Conservation (phyloP, 73 alveolate genomes). For the Paramecium sexaurelia region DNA sequence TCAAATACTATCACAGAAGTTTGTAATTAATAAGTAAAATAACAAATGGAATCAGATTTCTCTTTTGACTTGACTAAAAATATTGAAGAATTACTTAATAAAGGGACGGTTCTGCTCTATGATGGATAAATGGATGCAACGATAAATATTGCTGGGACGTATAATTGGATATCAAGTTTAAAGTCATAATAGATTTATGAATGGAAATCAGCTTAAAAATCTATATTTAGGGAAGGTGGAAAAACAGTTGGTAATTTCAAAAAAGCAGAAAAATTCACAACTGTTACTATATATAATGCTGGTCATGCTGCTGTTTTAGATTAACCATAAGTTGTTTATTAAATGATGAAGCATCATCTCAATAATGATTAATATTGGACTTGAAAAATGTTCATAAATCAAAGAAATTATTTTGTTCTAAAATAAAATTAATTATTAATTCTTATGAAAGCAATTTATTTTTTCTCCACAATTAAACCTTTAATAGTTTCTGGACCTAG, state of each 20-base stretch:
- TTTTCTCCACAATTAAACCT: not conserved
- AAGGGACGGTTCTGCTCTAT: not conserved
- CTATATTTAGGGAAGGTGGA: not conserved
- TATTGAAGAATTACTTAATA: not conserved
- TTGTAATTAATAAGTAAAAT: not conserved
- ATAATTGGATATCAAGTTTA: not conserved
- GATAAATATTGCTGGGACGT: not conserved
- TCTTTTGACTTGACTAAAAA: not conserved
- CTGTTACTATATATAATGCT: not conserved
- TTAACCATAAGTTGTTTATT: not conserved
- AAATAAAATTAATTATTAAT: not conserved
- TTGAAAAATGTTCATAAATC: not conserved
- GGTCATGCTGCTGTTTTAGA: conserved; percentile 24
- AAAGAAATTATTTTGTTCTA: not conserved
- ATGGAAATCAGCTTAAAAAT: conserved; percentile 1
- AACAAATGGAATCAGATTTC: not conserved
- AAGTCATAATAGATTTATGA: not conserved
- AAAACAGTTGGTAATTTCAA: not conserved
- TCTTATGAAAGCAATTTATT: not conserved
- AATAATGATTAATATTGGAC: not conserved
- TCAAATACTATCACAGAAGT: not conserved
- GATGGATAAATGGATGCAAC: not conserved
- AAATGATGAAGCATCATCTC: conserved; percentile 10
- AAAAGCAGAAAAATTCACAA: not conserved
- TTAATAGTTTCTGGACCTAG: conserved; percentile 83